phyloP scores from a whole-genome alignment of 1,284 basidiomycete species.

The Puccinia hordei region DNA sequence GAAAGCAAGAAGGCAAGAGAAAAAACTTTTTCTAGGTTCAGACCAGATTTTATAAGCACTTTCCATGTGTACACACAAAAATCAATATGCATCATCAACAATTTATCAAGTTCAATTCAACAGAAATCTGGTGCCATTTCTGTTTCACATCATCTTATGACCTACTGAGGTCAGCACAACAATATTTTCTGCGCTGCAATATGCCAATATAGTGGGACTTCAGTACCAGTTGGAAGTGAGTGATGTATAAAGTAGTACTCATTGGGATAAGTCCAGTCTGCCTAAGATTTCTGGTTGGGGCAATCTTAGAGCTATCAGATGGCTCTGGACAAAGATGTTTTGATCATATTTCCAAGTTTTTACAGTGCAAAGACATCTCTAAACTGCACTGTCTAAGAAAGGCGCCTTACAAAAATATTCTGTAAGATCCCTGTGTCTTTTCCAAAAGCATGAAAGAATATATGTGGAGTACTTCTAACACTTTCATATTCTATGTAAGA shows the following conservation, averaged over 20 bases:
- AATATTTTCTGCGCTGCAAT: constrained; percentile 47
- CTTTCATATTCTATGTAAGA: neutral
- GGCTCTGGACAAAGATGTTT: constrained; percentile 45
- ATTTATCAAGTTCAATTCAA: too few relatives aligned
- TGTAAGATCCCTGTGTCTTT: constrained; percentile 5
- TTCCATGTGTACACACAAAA: too few relatives aligned
- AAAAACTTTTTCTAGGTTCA: too few relatives aligned
- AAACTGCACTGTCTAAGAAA: constrained; percentile 30
- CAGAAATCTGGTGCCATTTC: constrained; percentile 49
- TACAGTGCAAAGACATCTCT: neutral
- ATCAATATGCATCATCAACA: too few relatives aligned
- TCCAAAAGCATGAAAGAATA: too few relatives aligned
- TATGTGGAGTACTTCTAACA: neutral
- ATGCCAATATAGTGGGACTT: constrained; percentile 47
- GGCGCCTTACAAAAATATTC: constrained; percentile 18
- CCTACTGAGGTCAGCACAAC: constrained; percentile 33
- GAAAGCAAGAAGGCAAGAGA: too few relatives aligned
- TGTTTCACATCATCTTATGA: constrained; percentile 43
- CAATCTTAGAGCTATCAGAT: constrained; percentile 31
- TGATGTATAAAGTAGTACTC: neutral
- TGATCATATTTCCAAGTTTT: constrained; percentile 27
- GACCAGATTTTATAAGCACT: too few relatives aligned
- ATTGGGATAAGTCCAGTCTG: neutral
- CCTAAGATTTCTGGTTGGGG: neutral
- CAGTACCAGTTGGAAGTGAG: constrained; percentile 39